phyloP scores from a whole-genome alignment of 2,329 filamentous ascomycete genomes.

The Diaporthe helianthi region DNA sequence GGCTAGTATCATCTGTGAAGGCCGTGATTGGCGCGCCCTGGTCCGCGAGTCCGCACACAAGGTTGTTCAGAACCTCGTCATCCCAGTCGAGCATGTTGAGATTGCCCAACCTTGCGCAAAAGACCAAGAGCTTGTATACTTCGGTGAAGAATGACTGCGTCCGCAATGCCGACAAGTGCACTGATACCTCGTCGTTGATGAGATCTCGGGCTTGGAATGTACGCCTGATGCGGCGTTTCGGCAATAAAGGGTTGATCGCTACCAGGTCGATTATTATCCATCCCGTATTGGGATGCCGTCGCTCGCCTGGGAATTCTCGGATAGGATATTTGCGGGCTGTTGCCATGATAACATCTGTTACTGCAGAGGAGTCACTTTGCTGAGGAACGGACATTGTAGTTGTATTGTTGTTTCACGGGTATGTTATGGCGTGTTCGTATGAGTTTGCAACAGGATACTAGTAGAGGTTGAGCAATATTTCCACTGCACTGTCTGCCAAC shows the following conservation, averaged over 20 bases:
- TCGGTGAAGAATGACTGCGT: conserved; percentile 8
- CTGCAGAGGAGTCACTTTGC: neutral
- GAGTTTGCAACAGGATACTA: neutral
- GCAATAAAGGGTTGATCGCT: neutral
- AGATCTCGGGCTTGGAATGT: conserved; percentile 11
- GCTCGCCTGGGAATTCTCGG: neutral
- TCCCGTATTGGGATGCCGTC: neutral
- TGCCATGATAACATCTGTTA: neutral
- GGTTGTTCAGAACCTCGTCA: neutral
- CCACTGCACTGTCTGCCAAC: too few relatives aligned
- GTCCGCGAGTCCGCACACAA: neutral
- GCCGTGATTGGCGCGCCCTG: neutral
- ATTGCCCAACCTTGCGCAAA: neutral
- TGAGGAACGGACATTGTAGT: neutral
- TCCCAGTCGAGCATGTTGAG: neutral
- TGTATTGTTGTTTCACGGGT: neutral
- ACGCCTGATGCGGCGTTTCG: neutral
- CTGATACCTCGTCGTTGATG: neutral
- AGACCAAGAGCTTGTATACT: conserved; percentile 20
- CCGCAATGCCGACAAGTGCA: neutral
- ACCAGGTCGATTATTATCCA: neutral
- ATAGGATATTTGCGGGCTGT: neutral
- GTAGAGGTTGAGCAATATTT: neutral
- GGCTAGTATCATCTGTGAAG: neutral
- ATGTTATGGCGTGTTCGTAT: too few relatives aligned